phyloP scores from a whole-genome alignment of 164 flowering plant genomes.

The Saururus chinensis region DNA sequence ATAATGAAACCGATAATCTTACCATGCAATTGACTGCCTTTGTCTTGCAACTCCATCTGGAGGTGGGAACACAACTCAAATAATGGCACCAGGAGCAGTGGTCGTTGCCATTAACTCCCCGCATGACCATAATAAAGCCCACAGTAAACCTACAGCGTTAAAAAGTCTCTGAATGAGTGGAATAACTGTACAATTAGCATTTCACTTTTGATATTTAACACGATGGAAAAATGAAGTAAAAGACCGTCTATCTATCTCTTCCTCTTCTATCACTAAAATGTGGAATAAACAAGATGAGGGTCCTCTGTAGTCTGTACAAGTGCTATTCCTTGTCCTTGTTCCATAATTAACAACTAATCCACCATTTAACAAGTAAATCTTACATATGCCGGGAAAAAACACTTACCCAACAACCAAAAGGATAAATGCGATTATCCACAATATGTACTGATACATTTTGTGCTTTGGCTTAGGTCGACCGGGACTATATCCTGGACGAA shows the following conservation, averaged over 20 bases:
- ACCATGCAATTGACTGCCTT: conserved; percentile 41
- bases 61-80: conserved; percentile 73
- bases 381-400: neutral
- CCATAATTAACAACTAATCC: neutral
- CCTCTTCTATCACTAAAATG: no score
- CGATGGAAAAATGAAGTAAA: no score
- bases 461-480: conserved; percentile 33
- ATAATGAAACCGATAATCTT: neutral
- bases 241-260: no score
- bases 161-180: neutral
- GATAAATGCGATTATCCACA: conserved; percentile 58
- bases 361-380: neutral
- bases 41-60: conserved; percentile 70
- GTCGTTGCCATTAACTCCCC: conserved; percentile 68
- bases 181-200: no score
- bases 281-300: no score
- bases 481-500: conserved; percentile 22
- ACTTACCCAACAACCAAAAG: conserved; percentile 69
- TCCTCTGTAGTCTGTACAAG: no score
- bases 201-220: no score
- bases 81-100: conserved; percentile 99
- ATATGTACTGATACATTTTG: conserved; percentile 67
- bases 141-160: conserved; percentile 38
- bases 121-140: conserved; percentile 58
- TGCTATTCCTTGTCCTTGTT: no score